Base-by-base conservation (phyloP, 2,329 filamentous ascomycete genomes). In the Orbilia quercus region DNA sequence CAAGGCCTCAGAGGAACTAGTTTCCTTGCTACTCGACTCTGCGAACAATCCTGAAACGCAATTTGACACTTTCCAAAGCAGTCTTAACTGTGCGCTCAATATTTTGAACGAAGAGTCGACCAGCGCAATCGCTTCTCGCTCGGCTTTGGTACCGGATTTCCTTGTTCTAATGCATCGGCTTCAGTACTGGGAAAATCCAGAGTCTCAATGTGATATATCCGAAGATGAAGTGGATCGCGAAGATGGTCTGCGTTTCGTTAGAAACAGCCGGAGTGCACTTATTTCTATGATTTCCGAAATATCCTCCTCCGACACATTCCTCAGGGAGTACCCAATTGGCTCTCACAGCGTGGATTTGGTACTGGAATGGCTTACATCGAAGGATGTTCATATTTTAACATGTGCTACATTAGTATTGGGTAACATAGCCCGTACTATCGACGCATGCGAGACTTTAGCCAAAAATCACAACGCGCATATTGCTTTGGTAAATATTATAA, bases 391-490 rank as follows among this genome's bases (percentile, higher is more conserved):
- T 50, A 79, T 84, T 25, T 80, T 82, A 42, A 80, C 83, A 50
- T 83, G 82, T 58, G 80, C 82, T 16, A 83, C 82, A 70, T 77
- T 84, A 44, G 81, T 84, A 74, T 79, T 84, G 12, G 83, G 83
- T 6, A 84, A 84, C 66, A 66, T 83, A 36, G 82, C 82, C 28
- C 80, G 82, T 34, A 82, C 81, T 7, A 81, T 83, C 58, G 80
- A 79, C 38, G 78, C 82, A 25, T 84, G 82, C 57, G 75, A 78
- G 59, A 76, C 76, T 9, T 81, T 84, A 79, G 80, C 83, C 7
- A 76, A 76, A 23, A 76, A 82, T 12, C 73, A 82, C 23, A 76
- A 79, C 11, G 78, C 83, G 11, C 83, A 84, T 69, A 67, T 79
- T 40, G 77, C 79, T 14, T 75, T 84, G 25, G 81, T 82, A 55